These are phyloP conservation scores for Penicillium coffeae DNA, from an alignment of 495 filamentous ascomycete genomes.

Conservation along the genomic window DNA sequence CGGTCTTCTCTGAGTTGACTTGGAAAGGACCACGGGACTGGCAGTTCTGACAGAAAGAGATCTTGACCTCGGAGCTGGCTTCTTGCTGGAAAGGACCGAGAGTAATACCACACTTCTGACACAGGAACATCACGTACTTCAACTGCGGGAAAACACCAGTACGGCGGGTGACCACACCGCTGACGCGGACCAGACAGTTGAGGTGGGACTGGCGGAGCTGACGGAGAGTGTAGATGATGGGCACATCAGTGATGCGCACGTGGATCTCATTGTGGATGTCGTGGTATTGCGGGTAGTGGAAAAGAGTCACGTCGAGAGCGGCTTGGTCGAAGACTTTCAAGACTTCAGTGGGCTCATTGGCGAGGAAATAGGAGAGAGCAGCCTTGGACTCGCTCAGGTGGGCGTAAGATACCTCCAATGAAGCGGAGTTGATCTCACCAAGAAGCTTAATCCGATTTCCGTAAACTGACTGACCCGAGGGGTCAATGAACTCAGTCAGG, in stretches of 20 bases:
- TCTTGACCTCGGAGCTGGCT: conserved; percentile 90
- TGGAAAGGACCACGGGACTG: conserved; percentile 95
- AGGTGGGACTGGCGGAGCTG: conserved; percentile 95
- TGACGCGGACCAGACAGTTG: conserved; percentile 92
- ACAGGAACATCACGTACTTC: conserved; percentile 97
- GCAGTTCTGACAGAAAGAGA: conserved; percentile 95
- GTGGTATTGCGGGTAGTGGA: conserved; percentile 96
- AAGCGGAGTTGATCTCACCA: conserved; percentile 94
- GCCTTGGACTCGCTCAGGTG: conserved; percentile 87
- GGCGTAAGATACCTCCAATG: conserved; percentile 92
- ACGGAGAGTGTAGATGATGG: conserved; percentile 92
- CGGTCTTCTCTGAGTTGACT: conserved; percentile 93
- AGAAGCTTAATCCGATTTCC: conserved; percentile 88
- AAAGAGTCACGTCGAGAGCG: conserved; percentile 88
- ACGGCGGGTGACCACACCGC: conserved; percentile 90
- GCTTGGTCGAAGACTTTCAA: conserved; percentile 96
- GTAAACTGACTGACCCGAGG: conserved; percentile 83
- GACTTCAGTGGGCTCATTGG: conserved; percentile 89
- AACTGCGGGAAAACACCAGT: conserved; percentile 98
- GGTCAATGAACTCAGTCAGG: conserved; percentile 91
- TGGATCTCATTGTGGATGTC: conserved; percentile 98
- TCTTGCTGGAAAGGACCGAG: conserved; percentile 98
- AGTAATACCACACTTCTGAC: conserved; percentile 85
- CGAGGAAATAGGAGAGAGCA: conserved; percentile 96
- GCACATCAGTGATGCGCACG: conserved; percentile 92